Percentiles rank a stretch among this genome's conserved stretches.
Conservation (phyloP, 129 eudicot genomes). For the Chrysanthemum lavandulifolium region DNA sequence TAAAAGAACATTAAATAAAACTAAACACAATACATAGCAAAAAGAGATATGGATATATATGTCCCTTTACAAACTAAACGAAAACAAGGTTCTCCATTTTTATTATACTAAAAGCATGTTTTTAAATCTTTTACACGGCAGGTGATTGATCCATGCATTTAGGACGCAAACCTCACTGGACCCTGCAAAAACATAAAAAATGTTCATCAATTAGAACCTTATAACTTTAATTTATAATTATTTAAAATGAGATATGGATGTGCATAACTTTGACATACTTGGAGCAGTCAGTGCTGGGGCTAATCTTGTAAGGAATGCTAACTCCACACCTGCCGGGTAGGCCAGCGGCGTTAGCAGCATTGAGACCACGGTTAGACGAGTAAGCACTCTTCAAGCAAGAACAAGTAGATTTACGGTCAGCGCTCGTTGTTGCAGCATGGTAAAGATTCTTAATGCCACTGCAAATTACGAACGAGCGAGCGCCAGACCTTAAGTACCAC, state of each 20-base stretch:
- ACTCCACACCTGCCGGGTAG: constrained; percentile 50
- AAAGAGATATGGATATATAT: too few relatives aligned
- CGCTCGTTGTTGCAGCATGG: constrained; percentile 19
- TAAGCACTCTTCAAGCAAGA: constrained; percentile 32
- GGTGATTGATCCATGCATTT: neutral
- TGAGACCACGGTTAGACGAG: constrained; percentile 7
- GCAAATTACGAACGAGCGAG: too few relatives aligned
- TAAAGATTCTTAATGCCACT: constrained; percentile 30
- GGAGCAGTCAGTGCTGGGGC: constrained; percentile 45
- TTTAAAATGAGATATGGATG: neutral
- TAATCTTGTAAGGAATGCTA: constrained; percentile 37
- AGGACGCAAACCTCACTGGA: neutral
- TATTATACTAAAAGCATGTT: too few relatives aligned
- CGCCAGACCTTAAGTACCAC: constrained; percentile 21
- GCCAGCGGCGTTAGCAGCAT: constrained; percentile 5
- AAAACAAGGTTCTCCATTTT: too few relatives aligned
- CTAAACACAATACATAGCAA: too few relatives aligned
- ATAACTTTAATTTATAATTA: neutral
- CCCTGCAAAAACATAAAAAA: neutral
- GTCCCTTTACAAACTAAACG: too few relatives aligned
- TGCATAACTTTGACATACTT: constrained; percentile 21
- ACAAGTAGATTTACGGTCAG: constrained; percentile 33
- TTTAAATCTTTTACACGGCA: neutral
- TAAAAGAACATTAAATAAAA: too few relatives aligned
- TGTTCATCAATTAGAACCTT: neutral